phyloP scores from a whole-genome alignment of 495 filamentous ascomycete genomes.

The Aspergillus haitiensis region DNA sequence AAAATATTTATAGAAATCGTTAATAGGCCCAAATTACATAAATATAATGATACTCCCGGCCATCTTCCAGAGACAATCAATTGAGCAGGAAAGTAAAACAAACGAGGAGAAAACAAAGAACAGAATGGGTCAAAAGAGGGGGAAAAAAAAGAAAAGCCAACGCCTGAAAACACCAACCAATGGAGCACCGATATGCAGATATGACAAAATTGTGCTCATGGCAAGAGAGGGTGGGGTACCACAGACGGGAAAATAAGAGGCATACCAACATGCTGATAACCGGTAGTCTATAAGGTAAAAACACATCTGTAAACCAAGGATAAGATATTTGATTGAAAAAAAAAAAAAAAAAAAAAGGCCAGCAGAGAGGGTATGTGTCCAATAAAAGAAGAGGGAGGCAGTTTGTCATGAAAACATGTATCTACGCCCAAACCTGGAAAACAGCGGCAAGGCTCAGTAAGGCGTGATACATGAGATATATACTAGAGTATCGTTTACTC shows the following conservation, averaged over 20 bases:
- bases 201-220: neutral
- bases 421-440: neutral
- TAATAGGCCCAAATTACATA: neutral
- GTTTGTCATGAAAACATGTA: constrained; percentile 20
- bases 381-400: constrained; percentile 14
- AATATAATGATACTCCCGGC: neutral
- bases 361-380: constrained; percentile 25
- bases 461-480: neutral
- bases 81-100: neutral
- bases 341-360: constrained; percentile 10
- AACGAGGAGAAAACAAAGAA: neutral
- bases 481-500: neutral
- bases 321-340: constrained; percentile 5
- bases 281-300: constrained; percentile 21
- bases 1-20: neutral
- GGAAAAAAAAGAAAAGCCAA: neutral
- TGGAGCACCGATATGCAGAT: constrained; percentile 12
- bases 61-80: neutral
- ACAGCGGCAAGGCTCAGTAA: neutral
- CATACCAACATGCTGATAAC: constrained; percentile 21
- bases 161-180: constrained; percentile 14
- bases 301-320: neutral
- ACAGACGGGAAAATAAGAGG: constrained; percentile 6
- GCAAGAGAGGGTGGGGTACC: neutral
- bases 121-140: neutral